Evolutionary conservation across 116 monocot species (phyloP).

Genomic region (Iris pallida): DNA sequence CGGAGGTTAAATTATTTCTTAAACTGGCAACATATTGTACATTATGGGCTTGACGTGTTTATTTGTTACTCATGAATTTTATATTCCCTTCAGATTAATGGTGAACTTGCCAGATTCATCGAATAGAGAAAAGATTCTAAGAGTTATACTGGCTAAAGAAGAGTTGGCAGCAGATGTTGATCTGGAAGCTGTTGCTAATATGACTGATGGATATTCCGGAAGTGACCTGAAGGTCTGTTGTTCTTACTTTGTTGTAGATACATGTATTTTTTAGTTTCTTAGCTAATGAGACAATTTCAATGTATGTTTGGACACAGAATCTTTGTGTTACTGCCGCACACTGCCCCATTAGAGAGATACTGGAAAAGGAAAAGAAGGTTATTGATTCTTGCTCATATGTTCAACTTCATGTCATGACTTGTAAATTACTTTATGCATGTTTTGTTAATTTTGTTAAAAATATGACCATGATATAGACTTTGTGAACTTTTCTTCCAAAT

Average conservation of each 20-base stretch:
- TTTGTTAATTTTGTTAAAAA: too few species aligned
- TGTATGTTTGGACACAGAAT: constrained; percentile 43
- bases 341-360: constrained; percentile 82
- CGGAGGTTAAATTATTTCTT: constrained; percentile 44
- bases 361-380: constrained; percentile 90
- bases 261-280: too few species aligned
- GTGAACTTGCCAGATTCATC: constrained; percentile 84
- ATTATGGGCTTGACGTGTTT: not conserved
- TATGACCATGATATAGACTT: too few species aligned
- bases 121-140: constrained; percentile 89
- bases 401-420: too few species aligned
- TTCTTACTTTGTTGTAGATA: not conserved
- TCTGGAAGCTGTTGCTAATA: constrained; percentile 70
- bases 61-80: not conserved
- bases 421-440: too few species aligned
- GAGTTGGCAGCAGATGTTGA: constrained; percentile 57
- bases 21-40: not conserved
- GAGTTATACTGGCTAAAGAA: constrained; percentile 90
- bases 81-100: constrained; percentile 63
- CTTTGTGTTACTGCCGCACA: constrained; percentile 92
- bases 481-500: too few species aligned
- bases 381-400: not conserved
- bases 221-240: constrained; percentile 85
- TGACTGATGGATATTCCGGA: constrained; percentile 99
- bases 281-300: not conserved